These are phyloP conservation scores for Kernera saxatilis DNA, from an alignment of 345 rosid species.

Conservation along the genomic window DNA sequence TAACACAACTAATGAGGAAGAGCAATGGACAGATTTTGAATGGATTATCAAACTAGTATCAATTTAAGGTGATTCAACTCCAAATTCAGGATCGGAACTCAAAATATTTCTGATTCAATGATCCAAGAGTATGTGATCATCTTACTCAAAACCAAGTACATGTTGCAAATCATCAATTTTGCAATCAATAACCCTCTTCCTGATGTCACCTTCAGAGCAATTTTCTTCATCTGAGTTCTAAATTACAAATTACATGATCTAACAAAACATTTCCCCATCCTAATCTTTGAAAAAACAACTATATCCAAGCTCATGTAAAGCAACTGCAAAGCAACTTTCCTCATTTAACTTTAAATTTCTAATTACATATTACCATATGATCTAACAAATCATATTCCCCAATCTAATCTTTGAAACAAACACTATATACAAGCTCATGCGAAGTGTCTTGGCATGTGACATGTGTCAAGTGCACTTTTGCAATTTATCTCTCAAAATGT, in stretches of 20 bases:
- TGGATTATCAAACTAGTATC: too few species aligned
- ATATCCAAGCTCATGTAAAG: background rate
- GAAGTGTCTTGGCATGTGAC: background rate
- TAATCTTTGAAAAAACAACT: background rate
- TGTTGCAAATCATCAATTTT: background rate
- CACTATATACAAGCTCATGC: background rate
- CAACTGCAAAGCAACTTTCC: background rate
- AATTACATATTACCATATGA: background rate
- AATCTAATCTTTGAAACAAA: background rate
- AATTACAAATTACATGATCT: background rate
- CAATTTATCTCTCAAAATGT: constrained; percentile 5
- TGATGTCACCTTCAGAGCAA: background rate
- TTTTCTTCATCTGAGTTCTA: background rate
- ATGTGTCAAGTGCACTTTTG: background rate
- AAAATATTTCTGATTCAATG: too few species aligned
- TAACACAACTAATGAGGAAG: too few species aligned
- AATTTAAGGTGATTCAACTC: too few species aligned
- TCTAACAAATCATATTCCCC: background rate
- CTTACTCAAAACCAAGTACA: too few species aligned
- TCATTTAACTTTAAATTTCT: background rate
- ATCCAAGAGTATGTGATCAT: too few species aligned
- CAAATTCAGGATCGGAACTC: too few species aligned
- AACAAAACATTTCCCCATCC: background rate
- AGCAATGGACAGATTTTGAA: too few species aligned
- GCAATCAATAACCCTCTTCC: background rate